A percentile compares a stretch with the other conserved stretches of the same genome.
Evolutionary conservation across 345 rosid genomes (phyloP).

Genomic region (Cardamine resedifolia): DNA sequence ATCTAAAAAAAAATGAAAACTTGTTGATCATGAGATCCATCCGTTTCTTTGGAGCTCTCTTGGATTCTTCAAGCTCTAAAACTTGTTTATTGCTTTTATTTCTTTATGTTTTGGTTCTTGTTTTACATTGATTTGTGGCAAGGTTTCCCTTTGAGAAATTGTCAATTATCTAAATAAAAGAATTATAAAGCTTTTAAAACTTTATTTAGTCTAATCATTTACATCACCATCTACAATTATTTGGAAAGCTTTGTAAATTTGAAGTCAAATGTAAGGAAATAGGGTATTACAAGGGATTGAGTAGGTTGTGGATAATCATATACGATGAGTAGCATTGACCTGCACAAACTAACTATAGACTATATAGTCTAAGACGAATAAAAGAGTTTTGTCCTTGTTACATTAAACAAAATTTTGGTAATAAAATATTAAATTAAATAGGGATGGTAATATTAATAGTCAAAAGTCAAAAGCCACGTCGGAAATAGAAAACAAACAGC

Average conservation of each 20-base stretch:
- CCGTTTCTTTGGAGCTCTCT: not conserved
- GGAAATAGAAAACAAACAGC: not conserved
- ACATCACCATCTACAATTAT: not conserved
- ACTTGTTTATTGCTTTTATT: not conserved
- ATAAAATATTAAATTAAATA: too few species aligned
- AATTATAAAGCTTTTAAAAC: not conserved
- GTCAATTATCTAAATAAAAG: not conserved
- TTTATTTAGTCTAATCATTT: not conserved
- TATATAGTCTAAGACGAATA: not conserved
- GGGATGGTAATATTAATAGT: not conserved
- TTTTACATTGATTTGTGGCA: conserved; percentile 13
- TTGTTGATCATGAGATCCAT: conserved; percentile 6
- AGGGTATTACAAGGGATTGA: not conserved
- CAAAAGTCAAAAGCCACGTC: not conserved
- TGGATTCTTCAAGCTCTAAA: conserved; percentile 16
- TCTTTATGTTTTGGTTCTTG: not conserved
- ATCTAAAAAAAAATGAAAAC: not conserved
- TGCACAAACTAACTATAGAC: not conserved
- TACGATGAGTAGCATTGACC: conserved; percentile 7
- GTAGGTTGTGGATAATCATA: not conserved
- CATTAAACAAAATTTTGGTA: not conserved
- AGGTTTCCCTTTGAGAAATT: not conserved
- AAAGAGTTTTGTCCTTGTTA: not conserved
- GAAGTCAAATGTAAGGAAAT: not conserved
- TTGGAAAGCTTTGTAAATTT: not conserved